Percentiles rank a stretch among this genome's conserved stretches.
Evolutionary conservation across 768 basidiomycete species (phyloP).

Genomic region (Macrolepiota dolichaula): DNA sequence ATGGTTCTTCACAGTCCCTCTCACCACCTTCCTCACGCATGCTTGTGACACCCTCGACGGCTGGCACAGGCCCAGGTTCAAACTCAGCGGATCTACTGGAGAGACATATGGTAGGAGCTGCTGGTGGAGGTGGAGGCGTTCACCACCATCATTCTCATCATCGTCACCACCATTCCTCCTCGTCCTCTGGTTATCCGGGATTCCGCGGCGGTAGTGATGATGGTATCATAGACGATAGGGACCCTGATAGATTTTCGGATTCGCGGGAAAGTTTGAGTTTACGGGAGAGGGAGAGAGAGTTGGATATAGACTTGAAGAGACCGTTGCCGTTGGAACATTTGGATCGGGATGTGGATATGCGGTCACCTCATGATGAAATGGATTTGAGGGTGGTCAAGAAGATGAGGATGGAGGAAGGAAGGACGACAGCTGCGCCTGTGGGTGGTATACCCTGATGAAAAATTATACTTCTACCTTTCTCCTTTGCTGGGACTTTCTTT

Average conservation of each 20-base stretch:
- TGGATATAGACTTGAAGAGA: conserved; percentile 59
- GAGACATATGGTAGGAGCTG: conserved; percentile 11
- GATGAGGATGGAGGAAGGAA: conserved; percentile 60
- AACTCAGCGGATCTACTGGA: conserved; percentile 20
- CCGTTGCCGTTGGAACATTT: conserved; percentile 44
- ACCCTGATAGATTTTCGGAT: conserved; percentile 12
- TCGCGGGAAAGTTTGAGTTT: background rate
- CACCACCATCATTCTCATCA: background rate
- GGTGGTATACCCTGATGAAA: conserved; percentile 52
- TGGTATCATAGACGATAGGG: conserved; percentile 8
- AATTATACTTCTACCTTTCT: background rate
- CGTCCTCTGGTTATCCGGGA: conserved; percentile 13
- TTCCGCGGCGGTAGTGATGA: conserved; percentile 6
- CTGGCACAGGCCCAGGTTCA: conserved; percentile 17
- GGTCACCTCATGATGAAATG: conserved; percentile 54
- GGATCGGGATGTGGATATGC: conserved; percentile 61
- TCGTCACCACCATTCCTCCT: too few relatives aligned
- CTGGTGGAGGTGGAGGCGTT: conserved; percentile 4
- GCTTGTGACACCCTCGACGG: conserved; percentile 43
- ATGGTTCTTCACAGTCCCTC: conserved; percentile 41
- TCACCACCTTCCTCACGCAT: conserved; percentile 58
- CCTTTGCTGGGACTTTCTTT: background rate
- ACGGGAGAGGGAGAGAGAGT: conserved; percentile 33
- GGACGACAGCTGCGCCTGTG: conserved; percentile 21
- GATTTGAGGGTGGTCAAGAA: conserved; percentile 52